A percentile compares a stretch with the other conserved stretches of the same genome.
These are phyloP conservation scores for Ocimum tenuiflorum DNA, from an alignment of 257 asterid genomes.

Conservation along the genomic window DNA sequence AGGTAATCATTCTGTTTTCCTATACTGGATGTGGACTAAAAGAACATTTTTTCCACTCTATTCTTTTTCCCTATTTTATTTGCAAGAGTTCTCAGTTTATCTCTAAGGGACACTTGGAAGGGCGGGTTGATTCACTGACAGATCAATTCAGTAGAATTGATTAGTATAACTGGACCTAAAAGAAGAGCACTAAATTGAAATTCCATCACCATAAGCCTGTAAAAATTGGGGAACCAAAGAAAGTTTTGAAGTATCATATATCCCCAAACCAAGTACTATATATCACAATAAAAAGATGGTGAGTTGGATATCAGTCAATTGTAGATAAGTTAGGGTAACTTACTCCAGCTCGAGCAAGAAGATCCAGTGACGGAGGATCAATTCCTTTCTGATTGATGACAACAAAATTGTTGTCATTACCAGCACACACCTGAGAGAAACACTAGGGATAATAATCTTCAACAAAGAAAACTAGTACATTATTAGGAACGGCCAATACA, in stretches of 20 bases:
- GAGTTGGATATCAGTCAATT: not conserved
- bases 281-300: not conserved
- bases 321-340: slow-evolving; percentile 22
- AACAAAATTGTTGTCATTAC: slow-evolving; percentile 59
- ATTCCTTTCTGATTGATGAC: slow-evolving; percentile 95
- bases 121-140: not conserved
- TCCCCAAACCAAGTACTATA: not conserved
- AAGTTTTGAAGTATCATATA: too few species aligned
- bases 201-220: not conserved
- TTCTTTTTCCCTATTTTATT: not conserved
- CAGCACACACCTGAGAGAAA: slow-evolving; percentile 67
- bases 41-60: not conserved
- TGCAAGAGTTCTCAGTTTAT: not conserved
- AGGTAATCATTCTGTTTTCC: not conserved
- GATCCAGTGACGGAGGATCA: slow-evolving; percentile 95
- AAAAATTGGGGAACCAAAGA: not conserved
- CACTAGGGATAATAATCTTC: slow-evolving; percentile 18
- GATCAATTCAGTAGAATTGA: not conserved
- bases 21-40: not conserved
- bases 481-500: slow-evolving; percentile 5
- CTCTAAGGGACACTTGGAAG: too few species aligned
- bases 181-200: not conserved
- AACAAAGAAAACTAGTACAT: not conserved
- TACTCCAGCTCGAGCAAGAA: slow-evolving; percentile 96
- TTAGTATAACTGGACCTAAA: not conserved